phyloP scores from a whole-genome alignment of 148 eudicot genomes.

The Amaranthus hypochondriacus region DNA sequence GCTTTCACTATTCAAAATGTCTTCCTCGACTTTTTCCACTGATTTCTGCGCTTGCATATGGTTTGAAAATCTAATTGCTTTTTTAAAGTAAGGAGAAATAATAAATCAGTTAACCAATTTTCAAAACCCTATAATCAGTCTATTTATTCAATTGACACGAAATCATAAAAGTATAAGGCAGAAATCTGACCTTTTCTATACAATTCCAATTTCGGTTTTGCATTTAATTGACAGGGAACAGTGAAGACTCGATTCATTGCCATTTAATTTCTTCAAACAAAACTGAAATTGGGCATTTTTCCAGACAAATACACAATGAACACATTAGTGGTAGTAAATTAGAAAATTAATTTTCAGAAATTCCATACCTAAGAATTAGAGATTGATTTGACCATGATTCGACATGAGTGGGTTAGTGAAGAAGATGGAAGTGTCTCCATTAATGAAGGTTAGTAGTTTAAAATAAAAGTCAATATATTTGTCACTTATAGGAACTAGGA shows the following conservation, averaged over 20 bases:
- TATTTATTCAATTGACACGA: too few relatives aligned
- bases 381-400: too few relatives aligned
- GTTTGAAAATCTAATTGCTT: conserved; percentile 4
- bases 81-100: not conserved
- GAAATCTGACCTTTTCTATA: conserved; percentile 12
- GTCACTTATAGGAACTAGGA: too few relatives aligned
- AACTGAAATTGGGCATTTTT: not conserved
- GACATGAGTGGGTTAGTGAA: too few relatives aligned
- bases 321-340: too few relatives aligned
- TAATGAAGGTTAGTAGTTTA: too few relatives aligned
- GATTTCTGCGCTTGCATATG: conserved; percentile 2
- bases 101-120: not conserved
- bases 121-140: too few relatives aligned
- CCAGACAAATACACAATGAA: too few relatives aligned
- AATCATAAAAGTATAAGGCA: not conserved
- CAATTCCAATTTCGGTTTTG: not conserved
- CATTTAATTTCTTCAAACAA: not conserved
- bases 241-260: conserved; percentile 3
- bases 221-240: not conserved
- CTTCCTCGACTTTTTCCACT: conserved; percentile 18
- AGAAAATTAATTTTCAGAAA: too few relatives aligned
- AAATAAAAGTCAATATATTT: too few relatives aligned
- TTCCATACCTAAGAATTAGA: too few relatives aligned
- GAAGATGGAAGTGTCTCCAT: too few relatives aligned
- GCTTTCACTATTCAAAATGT: conserved; percentile 17